Percentiles rank a stretch among this genome's conserved stretches.
These are phyloP conservation scores for Colletotrichum endophyticum DNA, from an alignment of 2,329 filamentous ascomycete genomes.

Conservation along the genomic window DNA sequence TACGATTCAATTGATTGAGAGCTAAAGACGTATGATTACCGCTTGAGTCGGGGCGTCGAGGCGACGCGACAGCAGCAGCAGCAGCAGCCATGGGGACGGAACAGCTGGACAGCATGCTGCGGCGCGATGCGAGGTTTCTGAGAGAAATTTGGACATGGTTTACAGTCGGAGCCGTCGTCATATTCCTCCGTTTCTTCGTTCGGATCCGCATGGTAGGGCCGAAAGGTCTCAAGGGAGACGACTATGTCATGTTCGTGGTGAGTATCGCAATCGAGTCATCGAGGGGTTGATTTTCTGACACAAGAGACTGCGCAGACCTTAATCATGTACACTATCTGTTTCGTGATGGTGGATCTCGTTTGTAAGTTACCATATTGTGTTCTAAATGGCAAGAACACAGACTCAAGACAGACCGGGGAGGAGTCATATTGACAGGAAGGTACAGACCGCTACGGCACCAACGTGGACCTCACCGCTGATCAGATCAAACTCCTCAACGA, in stretches of 20 bases:
- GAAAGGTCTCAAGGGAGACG: slow-evolving; percentile 41
- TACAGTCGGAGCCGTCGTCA: slow-evolving; percentile 31
- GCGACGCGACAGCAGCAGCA: background rate
- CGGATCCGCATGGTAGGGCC: slow-evolving; percentile 40
- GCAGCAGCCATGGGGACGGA: background rate
- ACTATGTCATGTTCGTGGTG: slow-evolving; percentile 39
- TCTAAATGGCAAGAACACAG: background rate
- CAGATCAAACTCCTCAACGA: slow-evolving; percentile 24
- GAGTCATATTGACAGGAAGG: background rate
- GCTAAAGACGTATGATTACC: background rate
- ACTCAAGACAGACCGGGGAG: accelerated
- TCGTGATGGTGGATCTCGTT: slow-evolving; percentile 36
- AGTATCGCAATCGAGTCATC: background rate
- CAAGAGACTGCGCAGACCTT: background rate
- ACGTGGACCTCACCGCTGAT: background rate
- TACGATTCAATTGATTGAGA: background rate
- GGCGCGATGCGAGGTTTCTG: slow-evolving; percentile 26
- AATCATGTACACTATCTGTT: slow-evolving; percentile 38
- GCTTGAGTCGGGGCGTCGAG: background rate
- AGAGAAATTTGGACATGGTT: slow-evolving; percentile 35
- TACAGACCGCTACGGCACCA: background rate
- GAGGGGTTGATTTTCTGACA: background rate
- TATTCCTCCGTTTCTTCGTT: slow-evolving; percentile 37
- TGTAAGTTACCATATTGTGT: slow-evolving; percentile 24
- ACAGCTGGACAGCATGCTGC: background rate